These are phyloP conservation scores for Plasmodium relictum DNA, from an alignment of 169 alveolate species.

Conservation along the genomic window DNA sequence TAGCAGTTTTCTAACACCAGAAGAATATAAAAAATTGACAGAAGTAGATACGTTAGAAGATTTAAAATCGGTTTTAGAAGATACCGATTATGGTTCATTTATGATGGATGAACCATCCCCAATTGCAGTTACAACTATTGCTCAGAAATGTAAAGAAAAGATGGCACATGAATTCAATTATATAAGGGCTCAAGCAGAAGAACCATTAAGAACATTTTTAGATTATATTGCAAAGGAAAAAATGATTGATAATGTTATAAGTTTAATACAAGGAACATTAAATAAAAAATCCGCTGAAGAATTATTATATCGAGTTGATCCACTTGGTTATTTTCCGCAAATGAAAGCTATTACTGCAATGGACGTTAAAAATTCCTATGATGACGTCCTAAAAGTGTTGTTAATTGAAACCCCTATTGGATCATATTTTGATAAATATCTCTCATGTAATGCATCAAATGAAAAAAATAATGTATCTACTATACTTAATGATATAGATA, in stretches of 20 bases:
- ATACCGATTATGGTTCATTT: slow-evolving; percentile 97
- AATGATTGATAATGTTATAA: slow-evolving; percentile 98
- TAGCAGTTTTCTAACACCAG: slow-evolving; percentile 95
- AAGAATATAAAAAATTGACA: slow-evolving; percentile 92
- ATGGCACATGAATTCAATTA: slow-evolving; percentile 96
- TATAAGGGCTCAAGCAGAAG: slow-evolving; percentile 92
- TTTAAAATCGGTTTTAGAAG: slow-evolving; percentile 95
- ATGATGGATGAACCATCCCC: slow-evolving; percentile 96
- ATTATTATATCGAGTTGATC: slow-evolving; percentile 95
- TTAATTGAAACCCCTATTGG: slow-evolving; percentile 99
- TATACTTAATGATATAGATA: slow-evolving; percentile 80
- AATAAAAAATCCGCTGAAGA: slow-evolving; percentile 94
- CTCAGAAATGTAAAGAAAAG: slow-evolving; percentile 94
- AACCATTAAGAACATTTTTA: slow-evolving; percentile 89
- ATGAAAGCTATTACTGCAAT: slow-evolving; percentile 95
- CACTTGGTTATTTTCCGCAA: slow-evolving; percentile 98
- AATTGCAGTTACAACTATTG: slow-evolving; percentile 92
- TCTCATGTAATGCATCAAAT: slow-evolving; percentile 75
- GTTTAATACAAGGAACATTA: slow-evolving; percentile 97
- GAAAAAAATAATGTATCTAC: slow-evolving; percentile 78
- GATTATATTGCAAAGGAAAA: slow-evolving; percentile 94
- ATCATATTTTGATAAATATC: slow-evolving; percentile 82
- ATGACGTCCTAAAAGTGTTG: slow-evolving; percentile 96
- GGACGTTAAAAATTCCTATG: slow-evolving; percentile 95
- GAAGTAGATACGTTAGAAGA: slow-evolving; percentile 93